Evolutionary conservation across 2,329 filamentous ascomycete genomes (phyloP).

Genomic region (Hymenoscyphus scutula): DNA sequence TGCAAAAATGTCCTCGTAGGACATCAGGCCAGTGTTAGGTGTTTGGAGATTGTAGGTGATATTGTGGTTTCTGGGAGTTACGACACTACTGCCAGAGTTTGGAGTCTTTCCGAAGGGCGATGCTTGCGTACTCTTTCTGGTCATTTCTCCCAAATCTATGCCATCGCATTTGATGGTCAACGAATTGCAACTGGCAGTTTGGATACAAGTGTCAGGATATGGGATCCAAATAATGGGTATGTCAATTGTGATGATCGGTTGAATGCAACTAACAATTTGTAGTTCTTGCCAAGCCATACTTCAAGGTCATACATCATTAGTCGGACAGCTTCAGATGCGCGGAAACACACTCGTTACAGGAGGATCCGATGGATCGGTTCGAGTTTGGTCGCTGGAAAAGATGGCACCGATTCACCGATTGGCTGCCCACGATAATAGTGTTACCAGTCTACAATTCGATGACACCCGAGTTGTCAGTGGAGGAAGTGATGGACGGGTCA

Average conservation of each 20-base stretch:
- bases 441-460: conserved; percentile 96
- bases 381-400: conserved; percentile 90
- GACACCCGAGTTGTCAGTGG: conserved; percentile 93
- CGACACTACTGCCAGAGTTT: conserved; percentile 93
- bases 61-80: conserved; percentile 98
- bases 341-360: conserved; percentile 93
- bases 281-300: conserved; percentile 71
- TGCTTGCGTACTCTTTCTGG: conserved; percentile 87
- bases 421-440: conserved; percentile 96
- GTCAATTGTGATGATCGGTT: conserved; percentile 41
- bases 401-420: conserved; percentile 91
- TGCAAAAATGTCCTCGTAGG: conserved; percentile 91
- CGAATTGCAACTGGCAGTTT: conserved; percentile 93
- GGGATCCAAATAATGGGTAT: conserved; percentile 87
- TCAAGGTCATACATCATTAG: conserved; percentile 93
- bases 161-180: conserved; percentile 93
- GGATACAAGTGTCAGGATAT: conserved; percentile 95
- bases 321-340: conserved; percentile 94
- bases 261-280: conserved; percentile 50
- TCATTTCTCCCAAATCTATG: conserved; percentile 98
- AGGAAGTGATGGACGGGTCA: conserved; percentile 94
- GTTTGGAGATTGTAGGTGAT: conserved; percentile 93
- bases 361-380: conserved; percentile 91
- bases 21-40: conserved; percentile 92
- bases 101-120: conserved; percentile 94